Evolutionary conservation across 208 protist species (phyloP).

Genomic region (Acanthamoeba triangularis): DNA sequence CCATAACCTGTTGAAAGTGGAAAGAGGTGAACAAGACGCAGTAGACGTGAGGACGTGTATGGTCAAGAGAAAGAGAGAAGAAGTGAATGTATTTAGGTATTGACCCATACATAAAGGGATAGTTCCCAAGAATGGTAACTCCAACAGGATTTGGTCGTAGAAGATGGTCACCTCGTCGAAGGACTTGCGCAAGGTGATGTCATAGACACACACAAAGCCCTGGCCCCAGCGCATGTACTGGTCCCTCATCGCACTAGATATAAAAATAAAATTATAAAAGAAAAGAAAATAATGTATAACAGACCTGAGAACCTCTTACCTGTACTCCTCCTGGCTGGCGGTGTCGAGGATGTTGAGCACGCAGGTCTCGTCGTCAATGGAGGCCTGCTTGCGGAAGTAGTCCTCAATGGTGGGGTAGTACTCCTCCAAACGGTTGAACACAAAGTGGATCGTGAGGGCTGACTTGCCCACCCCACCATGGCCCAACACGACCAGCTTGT

Average conservation of each 20-base stretch:
- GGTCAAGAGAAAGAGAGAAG: no score
- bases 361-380: not conserved
- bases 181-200: slow-evolving; percentile 72
- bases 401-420: slow-evolving; percentile 81
- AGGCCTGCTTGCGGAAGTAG: not conserved
- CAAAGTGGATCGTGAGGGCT: not conserved
- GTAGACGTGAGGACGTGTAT: no score
- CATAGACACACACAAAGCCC: slow-evolving; percentile 83
- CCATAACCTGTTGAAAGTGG: no score
- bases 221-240: slow-evolving; percentile 79
- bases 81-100: no score
- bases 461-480: not conserved
- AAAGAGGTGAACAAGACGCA: no score
- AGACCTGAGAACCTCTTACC: no score
- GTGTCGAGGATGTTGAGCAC: slow-evolving; percentile 77
- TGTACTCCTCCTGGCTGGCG: slow-evolving; percentile 82
- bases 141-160: slow-evolving; percentile 60
- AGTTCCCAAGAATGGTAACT: not conserved
- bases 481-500: no score
- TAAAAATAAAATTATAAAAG: slow-evolving; percentile 50
- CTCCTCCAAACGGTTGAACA: not conserved
- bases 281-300: no score
- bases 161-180: slow-evolving; percentile 78
- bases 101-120: no score
- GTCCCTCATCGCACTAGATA: not conserved